Evolutionary conservation across 805 yeast species (phyloP), one percentile per base, ranked within the genome.

Genomic region (Vanderwaltozyma yarrowii): DNA sequence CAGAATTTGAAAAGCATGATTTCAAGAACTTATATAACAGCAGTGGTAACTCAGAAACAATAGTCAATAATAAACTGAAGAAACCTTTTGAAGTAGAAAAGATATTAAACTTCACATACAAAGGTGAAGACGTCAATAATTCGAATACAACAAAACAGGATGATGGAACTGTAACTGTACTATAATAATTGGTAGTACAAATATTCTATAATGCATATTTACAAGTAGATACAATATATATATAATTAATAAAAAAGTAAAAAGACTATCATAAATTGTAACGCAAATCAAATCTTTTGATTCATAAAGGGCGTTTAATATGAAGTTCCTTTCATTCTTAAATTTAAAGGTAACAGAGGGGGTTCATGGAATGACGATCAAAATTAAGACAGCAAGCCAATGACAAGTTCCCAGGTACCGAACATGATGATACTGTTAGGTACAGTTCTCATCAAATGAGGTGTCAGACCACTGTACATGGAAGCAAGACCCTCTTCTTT

Each of bases 361-460:
- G n/a, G n/a, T n/a, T n/a, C n/a, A n/a, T n/a, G n/a, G n/a, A n/a
- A n/a, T n/a, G n/a, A n/a, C n/a, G n/a, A n/a, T n/a, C n/a, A n/a
- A n/a, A n/a, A n/a, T 37, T 49, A 62, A 13, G 78, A 71, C 20
- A 79, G 60, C n/a, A 74, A 47, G 40, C 70, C 71, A 34, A 80
- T 76, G 39, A 82, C 76, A 25, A 92, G 59, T 57, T 92, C 99
- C 97, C 97, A 92, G 3, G 97, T 88, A 33, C 99, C 98, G 67
- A 92, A 92, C 98, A 92, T 92, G 50, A 92, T 89, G 57, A 92
- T 87, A 54, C 95, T 83, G 62, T 92, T 92, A 3, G 99, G 99
- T 37, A 92, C 98, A 0, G 98, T 92, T 62, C 98, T 76, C 66
- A 92, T 73, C 52, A 92, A 66, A 63, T 92, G 99, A 4, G 99